Conservation (phyloP, 306 rosid species). For the Prunus mume region DNA sequence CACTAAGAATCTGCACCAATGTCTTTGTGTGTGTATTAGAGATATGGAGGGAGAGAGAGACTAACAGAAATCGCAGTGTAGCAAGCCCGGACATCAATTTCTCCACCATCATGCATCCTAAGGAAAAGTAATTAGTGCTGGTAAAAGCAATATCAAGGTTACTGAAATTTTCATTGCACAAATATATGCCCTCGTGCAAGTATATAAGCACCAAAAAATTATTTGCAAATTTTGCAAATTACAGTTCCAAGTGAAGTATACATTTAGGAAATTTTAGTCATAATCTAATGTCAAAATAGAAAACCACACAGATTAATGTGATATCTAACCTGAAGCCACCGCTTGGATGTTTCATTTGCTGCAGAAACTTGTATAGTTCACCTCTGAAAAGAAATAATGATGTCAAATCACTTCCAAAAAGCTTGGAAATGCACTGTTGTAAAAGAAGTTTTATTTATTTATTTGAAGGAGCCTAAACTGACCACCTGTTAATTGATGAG, state of each 20-base stretch:
- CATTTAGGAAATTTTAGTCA: neutral
- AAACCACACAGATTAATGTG: constrained; percentile 18
- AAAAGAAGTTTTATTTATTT: constrained; percentile 7
- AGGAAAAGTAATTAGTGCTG: neutral
- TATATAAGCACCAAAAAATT: neutral
- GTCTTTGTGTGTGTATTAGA: constrained; percentile 2
- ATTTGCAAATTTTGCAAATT: neutral
- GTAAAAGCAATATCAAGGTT: neutral
- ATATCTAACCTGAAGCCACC: constrained; percentile 83
- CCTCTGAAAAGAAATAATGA: constrained; percentile 44
- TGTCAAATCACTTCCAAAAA: constrained; percentile 28
- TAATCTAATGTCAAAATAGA: constrained; percentile 10
- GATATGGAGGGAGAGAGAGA: constrained; percentile 15
- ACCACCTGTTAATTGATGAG: constrained; percentile 89
- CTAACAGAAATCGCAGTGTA: constrained; percentile 97
- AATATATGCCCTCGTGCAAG: neutral
- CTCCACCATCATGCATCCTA: constrained; percentile 94
- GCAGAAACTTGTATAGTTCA: constrained; percentile 57
- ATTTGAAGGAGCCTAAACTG: constrained; percentile 37
- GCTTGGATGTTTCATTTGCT: constrained; percentile 69
- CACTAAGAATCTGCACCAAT: neutral
- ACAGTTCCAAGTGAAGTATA: neutral
- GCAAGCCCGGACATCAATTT: constrained; percentile 89
- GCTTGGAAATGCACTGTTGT: constrained; percentile 2
- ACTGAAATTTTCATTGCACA: neutral